Evolutionary conservation across 208 protist genomes (phyloP).

Genomic region (Crithidia fasciculata): DNA sequence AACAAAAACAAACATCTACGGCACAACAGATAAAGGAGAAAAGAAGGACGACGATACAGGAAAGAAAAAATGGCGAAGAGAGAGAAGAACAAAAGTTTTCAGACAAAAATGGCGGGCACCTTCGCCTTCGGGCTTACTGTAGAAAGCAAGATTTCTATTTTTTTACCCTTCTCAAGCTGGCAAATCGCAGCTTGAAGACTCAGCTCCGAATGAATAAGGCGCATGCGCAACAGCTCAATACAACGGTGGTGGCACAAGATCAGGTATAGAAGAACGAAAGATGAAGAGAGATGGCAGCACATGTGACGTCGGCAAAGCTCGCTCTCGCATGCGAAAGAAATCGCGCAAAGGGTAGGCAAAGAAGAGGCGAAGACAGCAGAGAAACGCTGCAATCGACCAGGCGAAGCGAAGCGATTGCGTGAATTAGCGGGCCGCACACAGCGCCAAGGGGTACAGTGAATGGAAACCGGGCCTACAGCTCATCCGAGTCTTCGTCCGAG

Average conservation of each 20-base stretch:
- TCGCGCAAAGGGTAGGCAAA: no score
- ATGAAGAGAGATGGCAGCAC: no score
- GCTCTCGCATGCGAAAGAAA: no score
- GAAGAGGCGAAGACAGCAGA: conserved; percentile 6
- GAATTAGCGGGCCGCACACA: neutral
- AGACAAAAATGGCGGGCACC: neutral
- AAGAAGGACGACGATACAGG: neutral
- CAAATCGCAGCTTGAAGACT: no score
- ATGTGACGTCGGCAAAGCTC: no score
- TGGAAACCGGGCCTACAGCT: conserved; percentile 10
- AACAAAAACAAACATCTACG: neutral
- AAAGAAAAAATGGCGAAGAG: conserved; percentile 1
- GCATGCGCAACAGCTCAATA: no score
- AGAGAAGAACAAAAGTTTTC: neutral
- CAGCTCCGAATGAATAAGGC: no score
- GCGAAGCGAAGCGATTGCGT: neutral
- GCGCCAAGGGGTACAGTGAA: conserved; percentile 1
- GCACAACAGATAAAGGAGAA: no score
- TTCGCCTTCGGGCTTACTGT: neutral
- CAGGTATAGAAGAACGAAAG: no score
- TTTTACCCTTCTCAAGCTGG: no score
- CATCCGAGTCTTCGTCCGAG: conserved; percentile 27
- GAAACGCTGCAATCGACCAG: neutral
- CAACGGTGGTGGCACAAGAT: no score
- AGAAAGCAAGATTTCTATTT: neutral